Percentiles rank a stretch among this genome's conserved stretches.
Conservation (phyloP, 164 flowering plant genomes). For the Hamamelis virginiana region DNA sequence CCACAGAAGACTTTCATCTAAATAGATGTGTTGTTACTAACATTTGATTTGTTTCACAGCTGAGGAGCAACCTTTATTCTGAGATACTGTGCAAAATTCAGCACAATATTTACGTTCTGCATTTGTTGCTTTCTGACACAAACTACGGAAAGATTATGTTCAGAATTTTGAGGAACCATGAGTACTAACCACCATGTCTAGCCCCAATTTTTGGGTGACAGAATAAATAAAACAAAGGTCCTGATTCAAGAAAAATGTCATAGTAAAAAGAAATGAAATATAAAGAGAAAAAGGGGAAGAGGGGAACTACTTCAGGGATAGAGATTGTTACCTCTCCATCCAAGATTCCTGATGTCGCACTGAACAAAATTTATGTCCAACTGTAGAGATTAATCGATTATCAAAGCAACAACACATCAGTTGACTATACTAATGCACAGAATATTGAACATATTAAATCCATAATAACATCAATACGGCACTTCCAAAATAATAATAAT, state of each 20-base stretch:
- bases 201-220: background rate
- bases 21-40: no score
- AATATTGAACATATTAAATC: background rate
- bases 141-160: background rate
- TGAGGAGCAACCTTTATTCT: no score
- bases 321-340: conserved; percentile 55
- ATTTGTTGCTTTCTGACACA: background rate
- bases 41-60: no score
- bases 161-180: background rate
- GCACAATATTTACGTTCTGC: background rate
- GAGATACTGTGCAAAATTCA: no score
- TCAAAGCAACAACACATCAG: conserved; percentile 18
- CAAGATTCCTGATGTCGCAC: conserved; percentile 61
- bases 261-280: background rate
- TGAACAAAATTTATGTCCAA: conserved; percentile 72
- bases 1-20: no score
- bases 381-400: conserved; percentile 40
- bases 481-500: no score
- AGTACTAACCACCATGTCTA: background rate
- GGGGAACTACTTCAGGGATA: background rate
- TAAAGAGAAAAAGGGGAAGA: background rate
- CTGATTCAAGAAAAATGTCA: background rate
- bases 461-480: background rate
- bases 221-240: background rate
- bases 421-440: background rate